Evolutionary conservation across 306 rosid species (phyloP), one percentile per base, ranked within the genome.

Genomic region (barrel medic (Medicago truncatula)): DNA sequence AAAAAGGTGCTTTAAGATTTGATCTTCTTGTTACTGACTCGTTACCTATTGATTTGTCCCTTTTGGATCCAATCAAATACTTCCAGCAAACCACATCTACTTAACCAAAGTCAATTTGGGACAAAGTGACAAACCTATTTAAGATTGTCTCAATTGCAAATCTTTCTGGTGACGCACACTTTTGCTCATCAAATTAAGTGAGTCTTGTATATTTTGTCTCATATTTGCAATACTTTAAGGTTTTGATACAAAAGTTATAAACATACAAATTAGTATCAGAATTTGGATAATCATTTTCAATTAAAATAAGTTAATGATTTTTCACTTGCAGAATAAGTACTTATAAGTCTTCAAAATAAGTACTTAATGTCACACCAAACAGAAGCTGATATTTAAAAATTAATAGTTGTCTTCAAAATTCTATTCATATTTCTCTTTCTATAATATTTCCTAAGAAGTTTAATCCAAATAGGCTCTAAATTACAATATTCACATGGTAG

Each of bases 101-200:
- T 49, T n/a, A 69, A 73, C 53, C 13, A 31, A 50, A 56, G 41
- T 61, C 67, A 31, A 61, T 61, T 31, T 59, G 40, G 65, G 39
- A 8, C 44, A 67, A 78, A 78, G 16, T 10, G 64, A 8, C 44
- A 73, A 78, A 78, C 67, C 81, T 71, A 77, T 67, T 73, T 46
- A 38, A 28, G 54, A 17, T 77, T 73, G 44, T 59, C 69, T 61
- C 62, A 11, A 9, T 31, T 64, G 50, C 38, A 12, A 28, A 59
- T 59, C 17, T 25, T 28, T 17, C 11, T 50, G 7, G 25, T 53
- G 59, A 2, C 28, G 6, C 50, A 15, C 56, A 50, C 56, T 14
- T 50, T 50, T 1, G 3, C 18, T 50, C 6, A 44, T 44, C 28
- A 54, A 54, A 17, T 8, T 2, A 18, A 17, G 13, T 53, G 4